Percentiles rank a stretch among this genome's conserved stretches.
These are phyloP conservation scores for Neurospora africana DNA, from an alignment of 495 filamentous ascomycete genomes.

Conservation along the genomic window DNA sequence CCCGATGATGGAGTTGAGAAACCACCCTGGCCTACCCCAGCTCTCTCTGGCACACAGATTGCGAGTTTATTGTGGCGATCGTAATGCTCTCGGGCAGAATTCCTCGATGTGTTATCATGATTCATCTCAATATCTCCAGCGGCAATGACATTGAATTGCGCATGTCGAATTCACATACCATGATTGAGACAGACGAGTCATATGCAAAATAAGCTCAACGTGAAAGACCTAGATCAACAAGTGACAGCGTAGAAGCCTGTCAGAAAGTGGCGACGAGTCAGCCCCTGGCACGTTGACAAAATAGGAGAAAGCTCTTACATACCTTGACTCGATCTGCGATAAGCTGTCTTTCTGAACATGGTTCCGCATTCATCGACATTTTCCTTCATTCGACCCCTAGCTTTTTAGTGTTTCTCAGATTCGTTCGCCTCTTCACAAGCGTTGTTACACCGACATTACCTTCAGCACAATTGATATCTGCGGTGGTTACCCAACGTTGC, in stretches of 20 bases:
- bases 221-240: not conserved
- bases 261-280: not conserved
- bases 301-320: not conserved
- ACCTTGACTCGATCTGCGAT: not conserved
- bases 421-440: not conserved
- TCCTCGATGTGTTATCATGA: not conserved
- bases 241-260: not conserved
- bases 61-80: not conserved
- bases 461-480: not conserved
- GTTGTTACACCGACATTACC: not conserved
- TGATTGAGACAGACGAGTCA: not conserved
- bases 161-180: not conserved
- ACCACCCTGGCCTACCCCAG: not conserved
- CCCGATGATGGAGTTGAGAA: not conserved
- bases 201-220: not conserved
- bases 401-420: not conserved
- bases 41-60: not conserved
- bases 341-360: not conserved
- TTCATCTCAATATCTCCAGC: not conserved
- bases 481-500: not conserved
- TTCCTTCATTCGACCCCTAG: not conserved
- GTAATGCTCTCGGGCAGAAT: not conserved
- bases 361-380: not conserved
- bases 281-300: not conserved
- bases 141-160: not conserved